Evolutionary conservation across 331 rosid species (phyloP), one percentile per base, ranked within the genome.

Genomic region (Rosa hybrid): DNA sequence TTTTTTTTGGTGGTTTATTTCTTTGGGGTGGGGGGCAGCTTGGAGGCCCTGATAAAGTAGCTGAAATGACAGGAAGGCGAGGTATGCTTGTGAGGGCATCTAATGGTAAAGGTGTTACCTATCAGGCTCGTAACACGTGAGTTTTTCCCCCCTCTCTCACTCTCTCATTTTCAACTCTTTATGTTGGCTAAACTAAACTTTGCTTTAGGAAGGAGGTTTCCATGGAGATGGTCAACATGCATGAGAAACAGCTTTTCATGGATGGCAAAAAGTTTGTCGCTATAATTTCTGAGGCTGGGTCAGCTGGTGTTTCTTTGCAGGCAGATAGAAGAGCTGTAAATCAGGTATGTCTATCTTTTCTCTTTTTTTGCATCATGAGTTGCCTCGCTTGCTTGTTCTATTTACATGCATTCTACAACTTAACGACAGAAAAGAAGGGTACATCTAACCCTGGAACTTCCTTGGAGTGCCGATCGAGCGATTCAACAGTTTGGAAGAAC

Each of bases 381-480:
- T 18, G 65, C 78, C 48, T 84, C 67, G 53, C 71, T 38, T 16
- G 45, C 38, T 54, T 3, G 16, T 21, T 73, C 62, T 18, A 23
- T 27, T 65, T 57, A 39, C 74, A 39, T 49, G 62, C 46, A 30
- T 75, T 79, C 59, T 68, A 76, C 56, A 67, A 82, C 76, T 87
- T 68, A 41, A 72, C 80, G 57, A 78, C 87, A 94, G 98, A 94
- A 81, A 88, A 89, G 98, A 89, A 89, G 98, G 83, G 97, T 94
- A 68, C 98, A 94, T 84, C 73, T 94, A 74, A 94, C 98, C 77
- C 84, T 94, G 42, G 98, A 94, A 77, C 97, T 94, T 85, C 98
- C 98, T 49, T 94, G 98, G 98, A 94, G 98, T 88, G 98, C 98
- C 65, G 98, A 94, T 81, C 86, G 97, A 77, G 98, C 97, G n/a